phyloP scores from a whole-genome alignment of 2,329 filamentous ascomycete genomes.

The Xylariaceae sp. region DNA sequence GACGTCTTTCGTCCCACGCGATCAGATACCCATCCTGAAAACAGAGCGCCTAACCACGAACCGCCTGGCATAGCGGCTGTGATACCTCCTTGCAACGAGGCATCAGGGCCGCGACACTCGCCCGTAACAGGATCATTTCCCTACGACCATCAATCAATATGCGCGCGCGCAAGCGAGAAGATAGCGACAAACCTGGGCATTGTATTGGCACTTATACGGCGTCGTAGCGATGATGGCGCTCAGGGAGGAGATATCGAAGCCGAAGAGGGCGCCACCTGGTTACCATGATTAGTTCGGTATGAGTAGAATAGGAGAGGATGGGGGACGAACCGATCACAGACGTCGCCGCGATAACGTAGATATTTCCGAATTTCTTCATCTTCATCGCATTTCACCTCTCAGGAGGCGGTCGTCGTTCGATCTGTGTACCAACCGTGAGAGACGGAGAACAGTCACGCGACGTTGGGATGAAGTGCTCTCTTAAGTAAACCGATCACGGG shows the following conservation, averaged over 20 bases:
- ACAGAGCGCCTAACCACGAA: conserved; percentile 59
- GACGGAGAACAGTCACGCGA: too few species aligned
- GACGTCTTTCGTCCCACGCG: conserved; percentile 43
- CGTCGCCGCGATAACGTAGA: conserved; percentile 41
- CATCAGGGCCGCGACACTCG: conserved; percentile 46
- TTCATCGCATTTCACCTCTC: conserved; percentile 3
- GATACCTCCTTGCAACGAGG: conserved; percentile 55
- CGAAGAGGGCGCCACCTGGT: conserved; percentile 38
- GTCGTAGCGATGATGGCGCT: conserved; percentile 40
- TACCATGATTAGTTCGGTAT: too few species aligned
- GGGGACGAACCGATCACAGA: conserved; percentile 42
- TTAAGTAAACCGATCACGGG: too few species aligned
- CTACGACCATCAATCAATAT: conserved; percentile 8
- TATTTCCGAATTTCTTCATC: conserved; percentile 35
- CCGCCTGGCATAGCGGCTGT: conserved; percentile 67
- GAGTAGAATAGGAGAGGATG: too few species aligned
- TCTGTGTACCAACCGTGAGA: too few species aligned
- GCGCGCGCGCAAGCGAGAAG: not conserved
- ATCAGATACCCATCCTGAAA: conserved; percentile 56
- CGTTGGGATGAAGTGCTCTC: too few species aligned
- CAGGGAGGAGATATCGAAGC: conserved; percentile 44
- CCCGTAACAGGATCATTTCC: conserved; percentile 26
- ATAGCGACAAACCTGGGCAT: conserved; percentile 29
- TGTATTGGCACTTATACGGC: conserved; percentile 41
- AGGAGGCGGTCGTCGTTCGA: too few species aligned